Evolutionary conservation across 2,329 filamentous ascomycete genomes (phyloP), one percentile per base, ranked within the genome.

Genomic region (Didymella arachidicola): DNA sequence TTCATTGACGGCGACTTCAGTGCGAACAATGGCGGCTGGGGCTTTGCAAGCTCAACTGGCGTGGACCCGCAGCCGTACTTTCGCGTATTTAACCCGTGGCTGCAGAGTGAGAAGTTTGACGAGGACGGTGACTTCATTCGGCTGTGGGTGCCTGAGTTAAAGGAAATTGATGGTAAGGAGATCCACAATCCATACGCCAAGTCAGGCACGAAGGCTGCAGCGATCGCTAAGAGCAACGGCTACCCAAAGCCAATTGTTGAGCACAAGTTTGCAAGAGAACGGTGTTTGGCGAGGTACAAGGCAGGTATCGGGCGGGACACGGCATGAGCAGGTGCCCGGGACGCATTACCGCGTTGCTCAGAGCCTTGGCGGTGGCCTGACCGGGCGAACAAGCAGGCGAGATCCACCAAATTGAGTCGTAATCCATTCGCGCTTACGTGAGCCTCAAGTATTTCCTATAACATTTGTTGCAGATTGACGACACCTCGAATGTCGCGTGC

Each of bases 41-140:
- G 86, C 0, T 89, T 88, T 64, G 77, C 82, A 25, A 87, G 89
- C 4, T 86, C 83, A 18, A 88, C 88, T 0, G 90, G 91, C 1
- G 90, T 93, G 7, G 92, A 96, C 74, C 90, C 92, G 1, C 91
- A 96, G 76, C 92, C 93, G 0, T 97, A 96, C 73, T 97, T 97
- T 63, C 84, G 92, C 7, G 90, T 97, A 50, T 97, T 97, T 78
- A 97, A 96, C 69, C 93, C 93, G 0, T 74, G 92, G 43, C 78
- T 91, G 18, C 93, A 97, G 79, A 92, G 89, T 66, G 91, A 95
- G 81, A 93, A 90, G 77, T 96, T 96, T 67, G 93, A 97, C 72
- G 80, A 84, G 0, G 81, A 89, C 0, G 93, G 92, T 0, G 86
- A 87, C 16, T 97, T 94, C 73, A 96, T 97, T 55, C 83, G 90